A percentile compares a stretch with the other conserved stretches of the same genome.
Conservation (phyloP, 306 rosid genomes). For the Gleditsia sinensis region DNA sequence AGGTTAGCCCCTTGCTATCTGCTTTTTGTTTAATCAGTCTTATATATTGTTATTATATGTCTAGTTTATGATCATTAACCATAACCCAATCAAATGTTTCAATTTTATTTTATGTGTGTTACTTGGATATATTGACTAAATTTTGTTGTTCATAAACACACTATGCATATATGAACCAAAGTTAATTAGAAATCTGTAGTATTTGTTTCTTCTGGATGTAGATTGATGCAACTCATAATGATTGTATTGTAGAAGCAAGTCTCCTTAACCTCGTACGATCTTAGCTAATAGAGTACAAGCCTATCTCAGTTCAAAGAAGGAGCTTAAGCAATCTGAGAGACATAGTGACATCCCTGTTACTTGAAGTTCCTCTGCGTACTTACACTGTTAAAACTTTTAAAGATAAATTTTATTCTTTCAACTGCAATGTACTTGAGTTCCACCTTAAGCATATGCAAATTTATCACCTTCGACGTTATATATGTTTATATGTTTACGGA, state of each 20-base stretch:
- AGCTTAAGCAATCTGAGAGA: neutral
- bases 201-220: neutral
- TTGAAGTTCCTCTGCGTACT: neutral
- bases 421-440: neutral
- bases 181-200: neutral
- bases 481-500: neutral
- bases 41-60: neutral
- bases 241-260: neutral
- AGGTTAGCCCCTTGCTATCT: conserved; percentile 43
- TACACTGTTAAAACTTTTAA: neutral
- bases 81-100: neutral
- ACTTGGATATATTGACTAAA: neutral
- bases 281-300: neutral
- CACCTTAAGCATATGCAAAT: neutral
- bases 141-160: neutral
- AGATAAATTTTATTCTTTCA: neutral
- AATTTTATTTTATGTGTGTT: neutral
- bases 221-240: neutral
- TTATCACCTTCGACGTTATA: neutral
- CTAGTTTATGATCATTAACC: neutral
- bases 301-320: neutral
- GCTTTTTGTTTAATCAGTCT: neutral
- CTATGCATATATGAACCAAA: neutral
- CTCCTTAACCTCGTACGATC: too few relatives aligned
- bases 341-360: neutral